Percentiles rank a stretch among this genome's conserved stretches.
These are phyloP conservation scores for Tardiomyces digboiensis DNA, from an alignment of 1,139 yeast species.

Conservation along the genomic window DNA sequence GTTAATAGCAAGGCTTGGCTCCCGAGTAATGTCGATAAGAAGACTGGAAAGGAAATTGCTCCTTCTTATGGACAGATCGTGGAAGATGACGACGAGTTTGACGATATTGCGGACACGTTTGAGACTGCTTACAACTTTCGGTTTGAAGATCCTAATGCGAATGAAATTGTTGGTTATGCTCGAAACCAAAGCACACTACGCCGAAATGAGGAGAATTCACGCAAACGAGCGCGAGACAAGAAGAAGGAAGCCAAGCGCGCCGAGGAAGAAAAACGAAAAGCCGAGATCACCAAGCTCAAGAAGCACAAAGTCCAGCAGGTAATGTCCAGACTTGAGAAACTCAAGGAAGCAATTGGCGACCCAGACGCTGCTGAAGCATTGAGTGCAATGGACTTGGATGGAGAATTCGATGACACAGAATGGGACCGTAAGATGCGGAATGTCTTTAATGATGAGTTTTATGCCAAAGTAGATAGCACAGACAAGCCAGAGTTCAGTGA, in stretches of 20 bases:
- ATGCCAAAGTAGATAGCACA: slow-evolving; percentile 26
- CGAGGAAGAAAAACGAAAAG: slow-evolving; percentile 48
- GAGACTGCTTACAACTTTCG: slow-evolving; percentile 93
- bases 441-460: slow-evolving; percentile 48
- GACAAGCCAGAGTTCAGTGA: slow-evolving; percentile 9
- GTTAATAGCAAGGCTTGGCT: slow-evolving; percentile 83
- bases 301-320: slow-evolving; percentile 68
- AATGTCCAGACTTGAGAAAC: slow-evolving; percentile 62
- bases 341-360: slow-evolving; percentile 78
- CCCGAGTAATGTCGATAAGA: slow-evolving; percentile 43
- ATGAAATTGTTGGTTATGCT: slow-evolving; percentile 93
- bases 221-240: slow-evolving; percentile 77
- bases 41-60: slow-evolving; percentile 40
- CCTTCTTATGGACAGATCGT: slow-evolving; percentile 39
- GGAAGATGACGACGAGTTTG: slow-evolving; percentile 81
- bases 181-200: slow-evolving; percentile 91
- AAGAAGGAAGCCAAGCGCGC: slow-evolving; percentile 45
- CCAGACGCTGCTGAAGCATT: slow-evolving; percentile 61
- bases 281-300: slow-evolving; percentile 61
- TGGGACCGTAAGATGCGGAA: slow-evolving; percentile 89
- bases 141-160: slow-evolving; percentile 84
- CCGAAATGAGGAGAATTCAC: slow-evolving; percentile 60
- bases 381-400: slow-evolving; percentile 50
- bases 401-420: slow-evolving; percentile 82
- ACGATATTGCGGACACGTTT: slow-evolving; percentile 82